Evolutionary conservation across 345 rosid genomes (phyloP).

Genomic region (Viola odorata): DNA sequence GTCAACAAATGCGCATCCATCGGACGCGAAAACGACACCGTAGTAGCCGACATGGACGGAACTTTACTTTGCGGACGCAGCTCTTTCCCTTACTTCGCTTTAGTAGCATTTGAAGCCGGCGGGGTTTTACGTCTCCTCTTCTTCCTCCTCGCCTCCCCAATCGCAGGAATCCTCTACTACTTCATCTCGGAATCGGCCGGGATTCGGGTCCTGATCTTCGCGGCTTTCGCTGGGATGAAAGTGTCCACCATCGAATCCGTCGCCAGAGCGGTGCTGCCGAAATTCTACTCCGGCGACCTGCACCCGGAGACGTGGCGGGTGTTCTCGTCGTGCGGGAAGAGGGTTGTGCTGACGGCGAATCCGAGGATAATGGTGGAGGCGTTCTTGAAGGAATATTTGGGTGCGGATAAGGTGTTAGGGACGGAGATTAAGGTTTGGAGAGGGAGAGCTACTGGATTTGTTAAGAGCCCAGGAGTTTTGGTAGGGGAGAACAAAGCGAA

Average conservation of each 20-base stretch:
- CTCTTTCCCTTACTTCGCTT: constrained; percentile 33
- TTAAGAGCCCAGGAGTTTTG: constrained; percentile 34
- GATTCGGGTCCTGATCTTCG: constrained; percentile 45
- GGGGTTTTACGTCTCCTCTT: constrained; percentile 52
- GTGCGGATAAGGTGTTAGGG: constrained; percentile 53
- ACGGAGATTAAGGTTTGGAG: constrained; percentile 37
- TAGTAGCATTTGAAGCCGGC: constrained; percentile 64
- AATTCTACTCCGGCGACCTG: constrained; percentile 56
- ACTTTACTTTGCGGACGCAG: constrained; percentile 4
- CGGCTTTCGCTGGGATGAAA: constrained; percentile 46
- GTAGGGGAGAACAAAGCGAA: constrained; percentile 41
- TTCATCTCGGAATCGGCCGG: constrained; percentile 44
- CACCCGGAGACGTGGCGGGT: constrained; percentile 56
- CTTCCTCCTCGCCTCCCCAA: constrained; percentile 50
- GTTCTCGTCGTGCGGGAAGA: constrained; percentile 43
- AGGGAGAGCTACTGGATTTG: constrained; percentile 62
- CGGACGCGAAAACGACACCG: constrained; percentile 4
- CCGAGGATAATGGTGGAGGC: constrained; percentile 69
- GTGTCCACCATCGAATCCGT: constrained; percentile 51
- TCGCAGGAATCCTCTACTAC: constrained; percentile 44
- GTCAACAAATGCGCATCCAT: constrained; percentile 4
- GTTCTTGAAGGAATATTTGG: constrained; percentile 49
- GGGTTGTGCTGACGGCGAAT: constrained; percentile 51
- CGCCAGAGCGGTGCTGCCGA: constrained; percentile 62
- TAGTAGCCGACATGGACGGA: constrained; percentile 15